phyloP scores from a whole-genome alignment of 345 rosid species.

The Corymbia maculata region DNA sequence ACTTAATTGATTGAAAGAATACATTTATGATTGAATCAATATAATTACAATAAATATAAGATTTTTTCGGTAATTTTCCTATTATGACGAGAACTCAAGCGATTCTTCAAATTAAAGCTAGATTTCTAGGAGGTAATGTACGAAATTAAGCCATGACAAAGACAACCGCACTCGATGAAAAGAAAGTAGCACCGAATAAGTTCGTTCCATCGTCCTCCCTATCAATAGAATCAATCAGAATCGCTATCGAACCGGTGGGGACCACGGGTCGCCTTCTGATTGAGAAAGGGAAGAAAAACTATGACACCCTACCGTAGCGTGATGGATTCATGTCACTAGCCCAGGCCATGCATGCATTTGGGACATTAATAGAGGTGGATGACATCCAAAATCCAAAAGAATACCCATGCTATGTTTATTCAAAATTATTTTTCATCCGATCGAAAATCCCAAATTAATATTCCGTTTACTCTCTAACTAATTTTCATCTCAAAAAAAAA shows the following conservation, averaged over 20 bases:
- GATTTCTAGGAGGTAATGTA: neutral
- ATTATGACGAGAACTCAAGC: neutral
- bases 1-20: too few species aligned
- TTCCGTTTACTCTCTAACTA: rapidly evolving
- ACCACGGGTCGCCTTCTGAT: neutral
- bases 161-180: neutral
- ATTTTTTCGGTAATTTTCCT: too few species aligned
- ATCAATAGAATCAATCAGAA: neutral
- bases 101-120: neutral
- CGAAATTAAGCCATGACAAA: neutral
- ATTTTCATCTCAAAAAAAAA: neutral
- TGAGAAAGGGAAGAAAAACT: neutral
- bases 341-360: neutral
- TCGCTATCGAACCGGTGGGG: neutral
- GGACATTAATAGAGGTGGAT: neutral
- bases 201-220: neutral
- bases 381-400: neutral
- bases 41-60: too few species aligned
- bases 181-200: neutral
- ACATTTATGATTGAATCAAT: too few species aligned
- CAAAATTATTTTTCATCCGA: rapidly evolving
- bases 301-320: neutral
- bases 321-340: neutral
- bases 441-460: neutral
- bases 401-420: neutral